Base-by-base conservation (phyloP, 345 rosid species). In the Eucalyptus paniculata region DNA sequence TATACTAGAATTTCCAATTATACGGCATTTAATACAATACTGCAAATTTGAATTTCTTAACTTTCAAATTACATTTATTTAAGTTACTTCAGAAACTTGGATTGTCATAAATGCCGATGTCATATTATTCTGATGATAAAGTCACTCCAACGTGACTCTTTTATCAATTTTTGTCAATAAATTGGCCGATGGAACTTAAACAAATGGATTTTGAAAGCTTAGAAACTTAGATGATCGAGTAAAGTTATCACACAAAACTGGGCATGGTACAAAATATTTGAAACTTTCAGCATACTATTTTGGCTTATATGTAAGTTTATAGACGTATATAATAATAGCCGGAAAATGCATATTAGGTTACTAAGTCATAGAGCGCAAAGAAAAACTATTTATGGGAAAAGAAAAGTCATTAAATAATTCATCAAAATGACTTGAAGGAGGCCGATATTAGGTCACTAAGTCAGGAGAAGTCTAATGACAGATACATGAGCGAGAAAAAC, bases 1-100 rank as follows among this genome's bases (percentile, higher is more conserved):
- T 65, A 16, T 8, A n/a, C 21, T 15, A n/a, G 37, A n/a, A n/a
- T 13, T 62, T 62, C 17, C 32, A 62, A 28, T 62, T 62, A 62
- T 62, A 62, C 3, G 9, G 8, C 16, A 4, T 30, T 62, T 62
- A 62, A 62, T 28, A 1, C 1, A 62, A 1, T 28, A 0, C 4
- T 30, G 69, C 32, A 62, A 62, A 62, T 62, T 62, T 62, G 32
- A 28, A 28, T 62, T 62, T 62, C 32, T 3, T 62, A 62, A 24
- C 34, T 28, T 62, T 62, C 32, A 28, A 28, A 62, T 30, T 62
- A 62, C 32, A 4, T 62, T 28, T 6, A 62, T 62, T 62, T 30
- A 62, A 62, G 17, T 62, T 62, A 62, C 9, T 2, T 62, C 3
- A 0, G 8, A 6, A 30, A 62, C 17, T 62, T 62, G 32, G 32